Percentiles rank a stretch among this genome's conserved stretches.
Evolutionary conservation across 805 yeast genomes (phyloP).

Genomic region (Komagataella populi): DNA sequence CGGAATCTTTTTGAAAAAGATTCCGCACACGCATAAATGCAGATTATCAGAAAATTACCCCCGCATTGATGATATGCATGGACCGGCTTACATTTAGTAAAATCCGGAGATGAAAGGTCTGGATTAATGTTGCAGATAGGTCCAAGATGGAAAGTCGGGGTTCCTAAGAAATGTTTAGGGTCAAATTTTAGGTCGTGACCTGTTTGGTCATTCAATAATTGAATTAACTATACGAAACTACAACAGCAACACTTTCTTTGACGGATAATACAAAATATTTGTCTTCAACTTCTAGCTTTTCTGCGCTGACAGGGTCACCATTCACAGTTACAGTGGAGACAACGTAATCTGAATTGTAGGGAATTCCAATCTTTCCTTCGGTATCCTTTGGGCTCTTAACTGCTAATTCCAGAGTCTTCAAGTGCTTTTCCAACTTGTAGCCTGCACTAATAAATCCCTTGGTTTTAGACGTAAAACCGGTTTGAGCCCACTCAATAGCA

Average conservation of each 20-base stretch:
- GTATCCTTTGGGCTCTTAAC: constrained; percentile 1
- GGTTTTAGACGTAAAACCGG: constrained; percentile 4
- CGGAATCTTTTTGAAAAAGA: not conserved
- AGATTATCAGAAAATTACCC: not conserved
- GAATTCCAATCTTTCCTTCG: not conserved
- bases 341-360: not conserved
- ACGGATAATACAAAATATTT: not conserved
- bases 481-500: constrained; percentile 3
- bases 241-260: not conserved
- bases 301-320: not conserved
- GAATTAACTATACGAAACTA: not conserved
- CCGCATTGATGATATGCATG: not conserved
- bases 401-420: not conserved
- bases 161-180: not conserved
- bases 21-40: not conserved
- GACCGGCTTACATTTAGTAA: not conserved
- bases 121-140: not conserved
- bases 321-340: not conserved
- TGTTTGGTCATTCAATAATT: not conserved
- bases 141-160: not conserved
- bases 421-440: constrained; percentile 2
- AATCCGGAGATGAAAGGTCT: not conserved
- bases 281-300: not conserved
- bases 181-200: not conserved
- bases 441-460: constrained; percentile 5